Conservation (phyloP, 345 rosid genomes). For the Populus simonii region DNA sequence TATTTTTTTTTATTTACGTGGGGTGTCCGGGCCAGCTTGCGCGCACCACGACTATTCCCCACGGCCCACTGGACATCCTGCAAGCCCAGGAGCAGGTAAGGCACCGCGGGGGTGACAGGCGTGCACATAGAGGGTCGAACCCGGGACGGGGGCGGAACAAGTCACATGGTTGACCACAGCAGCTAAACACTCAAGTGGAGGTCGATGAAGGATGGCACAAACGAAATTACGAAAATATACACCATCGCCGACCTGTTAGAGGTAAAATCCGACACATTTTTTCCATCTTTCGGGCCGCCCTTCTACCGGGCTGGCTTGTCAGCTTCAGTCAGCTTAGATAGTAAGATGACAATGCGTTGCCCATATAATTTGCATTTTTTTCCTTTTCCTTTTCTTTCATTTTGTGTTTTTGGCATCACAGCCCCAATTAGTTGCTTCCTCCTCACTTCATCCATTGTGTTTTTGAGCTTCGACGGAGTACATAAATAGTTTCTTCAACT, state of each 20-base stretch:
- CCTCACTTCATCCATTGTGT: neutral
- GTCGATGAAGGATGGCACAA: neutral
- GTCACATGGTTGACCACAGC: too few species aligned
- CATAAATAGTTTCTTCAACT: neutral
- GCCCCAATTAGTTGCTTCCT: neutral
- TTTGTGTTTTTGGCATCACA: neutral
- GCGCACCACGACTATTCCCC: too few species aligned
- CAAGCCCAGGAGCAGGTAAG: too few species aligned
- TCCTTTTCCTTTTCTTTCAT: neutral
- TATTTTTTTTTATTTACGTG: too few species aligned
- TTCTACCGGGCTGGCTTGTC: neutral
- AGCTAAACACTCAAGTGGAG: too few species aligned
- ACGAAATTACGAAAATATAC: neutral
- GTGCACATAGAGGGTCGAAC: too few species aligned
- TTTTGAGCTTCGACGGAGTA: neutral
- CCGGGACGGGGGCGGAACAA: too few species aligned
- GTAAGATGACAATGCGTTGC: neutral
- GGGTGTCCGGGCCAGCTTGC: too few species aligned
- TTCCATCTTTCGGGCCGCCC: neutral
- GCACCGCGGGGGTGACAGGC: too few species aligned
- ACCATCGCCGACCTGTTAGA: neutral
- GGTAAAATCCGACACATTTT: neutral
- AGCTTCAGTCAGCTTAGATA: neutral
- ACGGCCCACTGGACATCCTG: too few species aligned
- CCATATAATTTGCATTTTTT: neutral